Evolutionary conservation across 2,329 filamentous ascomycete species (phyloP).

Genomic region (Monosporascus sp.): DNA sequence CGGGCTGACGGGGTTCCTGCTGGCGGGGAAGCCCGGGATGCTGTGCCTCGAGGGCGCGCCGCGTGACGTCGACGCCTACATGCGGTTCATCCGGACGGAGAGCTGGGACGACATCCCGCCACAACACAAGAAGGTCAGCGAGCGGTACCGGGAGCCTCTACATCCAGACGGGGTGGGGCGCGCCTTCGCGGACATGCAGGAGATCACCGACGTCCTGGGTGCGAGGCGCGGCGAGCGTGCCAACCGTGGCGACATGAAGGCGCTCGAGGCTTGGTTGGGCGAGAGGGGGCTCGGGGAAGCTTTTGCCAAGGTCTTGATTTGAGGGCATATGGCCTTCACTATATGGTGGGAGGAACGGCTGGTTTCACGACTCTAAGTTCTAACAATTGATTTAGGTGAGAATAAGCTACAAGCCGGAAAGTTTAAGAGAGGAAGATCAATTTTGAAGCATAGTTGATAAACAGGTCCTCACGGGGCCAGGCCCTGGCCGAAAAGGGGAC

Average conservation of each 20-base stretch:
- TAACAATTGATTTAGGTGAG: no score
- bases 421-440: no score
- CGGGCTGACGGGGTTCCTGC: constrained; percentile 51
- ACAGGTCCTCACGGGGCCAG: no score
- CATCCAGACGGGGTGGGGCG: constrained; percentile 16
- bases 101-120: constrained; percentile 58
- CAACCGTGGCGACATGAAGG: constrained; percentile 49
- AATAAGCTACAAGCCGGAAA: no score
- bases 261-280: constrained; percentile 43
- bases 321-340: background rate
- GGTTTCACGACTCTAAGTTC: no score
- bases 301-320: constrained; percentile 36
- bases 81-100: constrained; percentile 59
- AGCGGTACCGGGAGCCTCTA: constrained; percentile 40
- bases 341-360: background rate
- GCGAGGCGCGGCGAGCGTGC: constrained; percentile 42
- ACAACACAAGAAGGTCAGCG: constrained; percentile 58
- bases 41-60: constrained; percentile 47
- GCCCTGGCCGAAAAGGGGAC: no score
- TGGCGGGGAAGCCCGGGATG: constrained; percentile 54
- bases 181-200: constrained; percentile 49
- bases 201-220: constrained; percentile 47
- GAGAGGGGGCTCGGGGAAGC: constrained; percentile 38
- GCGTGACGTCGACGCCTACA: constrained; percentile 47
- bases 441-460: no score